Conservation (phyloP, 305 asterid species). For the Coffea humblotiana region DNA sequence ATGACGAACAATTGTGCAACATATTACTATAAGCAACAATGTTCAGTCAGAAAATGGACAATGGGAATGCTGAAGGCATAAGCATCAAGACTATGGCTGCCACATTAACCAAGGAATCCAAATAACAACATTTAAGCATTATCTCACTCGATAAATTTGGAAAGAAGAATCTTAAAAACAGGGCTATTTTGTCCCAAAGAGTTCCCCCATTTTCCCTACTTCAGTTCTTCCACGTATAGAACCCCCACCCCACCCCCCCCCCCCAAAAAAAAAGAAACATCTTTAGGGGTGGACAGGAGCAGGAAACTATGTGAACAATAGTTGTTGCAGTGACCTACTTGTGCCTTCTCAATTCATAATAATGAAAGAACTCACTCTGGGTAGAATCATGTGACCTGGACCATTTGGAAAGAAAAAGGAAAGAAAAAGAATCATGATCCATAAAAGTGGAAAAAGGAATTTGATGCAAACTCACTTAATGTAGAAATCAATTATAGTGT, state of each 20-base stretch:
- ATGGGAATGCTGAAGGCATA: background rate
- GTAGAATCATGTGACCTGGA: background rate
- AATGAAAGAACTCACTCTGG: background rate
- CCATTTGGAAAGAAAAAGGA: background rate
- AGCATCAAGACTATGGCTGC: background rate
- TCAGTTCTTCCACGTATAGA: background rate
- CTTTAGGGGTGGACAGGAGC: background rate
- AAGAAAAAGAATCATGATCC: background rate
- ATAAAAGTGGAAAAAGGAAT: background rate
- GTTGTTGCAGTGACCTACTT: background rate
- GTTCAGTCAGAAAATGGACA: background rate
- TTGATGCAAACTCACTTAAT: conserved; percentile 62
- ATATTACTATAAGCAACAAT: conserved; percentile 14
- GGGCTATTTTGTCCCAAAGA: background rate
- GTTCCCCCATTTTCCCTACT: background rate
- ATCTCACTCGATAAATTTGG: background rate
- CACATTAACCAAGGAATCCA: background rate
- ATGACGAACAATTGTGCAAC: background rate
- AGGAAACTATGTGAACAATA: background rate
- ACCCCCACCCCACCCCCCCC: background rate
- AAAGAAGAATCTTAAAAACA: background rate
- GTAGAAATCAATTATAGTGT: conserved; percentile 90
- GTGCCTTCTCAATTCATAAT: background rate
- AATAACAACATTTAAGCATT: background rate
- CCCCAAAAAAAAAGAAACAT: too few species aligned